These are phyloP conservation scores for Alternaria burnsii DNA, from an alignment of 2,329 filamentous ascomycete species.

Conservation along the genomic window DNA sequence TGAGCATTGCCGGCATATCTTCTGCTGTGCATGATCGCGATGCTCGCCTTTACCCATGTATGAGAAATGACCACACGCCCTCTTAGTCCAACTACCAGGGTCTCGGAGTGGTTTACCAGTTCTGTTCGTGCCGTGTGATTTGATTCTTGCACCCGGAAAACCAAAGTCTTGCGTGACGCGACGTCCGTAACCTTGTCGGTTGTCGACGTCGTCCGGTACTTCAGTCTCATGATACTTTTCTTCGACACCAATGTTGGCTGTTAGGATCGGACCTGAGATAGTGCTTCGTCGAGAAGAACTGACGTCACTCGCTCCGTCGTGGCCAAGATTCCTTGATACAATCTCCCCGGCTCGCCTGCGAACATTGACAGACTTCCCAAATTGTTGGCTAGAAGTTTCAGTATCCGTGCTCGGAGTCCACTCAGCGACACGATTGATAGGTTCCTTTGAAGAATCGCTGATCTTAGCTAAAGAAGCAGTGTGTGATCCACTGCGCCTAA, in stretches of 20 bases:
- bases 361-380: constrained; percentile 17
- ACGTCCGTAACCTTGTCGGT: constrained; percentile 41
- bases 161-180: constrained; percentile 46
- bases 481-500: constrained; percentile 18
- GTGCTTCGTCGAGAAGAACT: constrained; percentile 22
- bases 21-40: constrained; percentile 24
- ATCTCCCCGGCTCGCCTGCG: constrained; percentile 16
- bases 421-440: constrained; percentile 5
- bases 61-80: constrained; percentile 43
- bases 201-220: constrained; percentile 40
- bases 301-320: constrained; percentile 35
- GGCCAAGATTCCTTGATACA: constrained; percentile 28
- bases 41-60: constrained; percentile 22
- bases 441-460: constrained; percentile 9
- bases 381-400: constrained; percentile 11
- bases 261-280: constrained; percentile 8
- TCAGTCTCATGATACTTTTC: constrained; percentile 24
- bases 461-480: constrained; percentile 21
- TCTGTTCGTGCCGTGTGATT: constrained; percentile 21
- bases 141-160: constrained; percentile 44
- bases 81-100: constrained; percentile 38
- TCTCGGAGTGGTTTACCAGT: constrained; percentile 27
- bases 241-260: constrained; percentile 22
- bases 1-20: constrained; percentile 33
- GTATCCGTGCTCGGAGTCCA: constrained; percentile 10